Conservation (phyloP, 2,329 filamentous ascomycete species). For the Xenoacremonium recifei region DNA sequence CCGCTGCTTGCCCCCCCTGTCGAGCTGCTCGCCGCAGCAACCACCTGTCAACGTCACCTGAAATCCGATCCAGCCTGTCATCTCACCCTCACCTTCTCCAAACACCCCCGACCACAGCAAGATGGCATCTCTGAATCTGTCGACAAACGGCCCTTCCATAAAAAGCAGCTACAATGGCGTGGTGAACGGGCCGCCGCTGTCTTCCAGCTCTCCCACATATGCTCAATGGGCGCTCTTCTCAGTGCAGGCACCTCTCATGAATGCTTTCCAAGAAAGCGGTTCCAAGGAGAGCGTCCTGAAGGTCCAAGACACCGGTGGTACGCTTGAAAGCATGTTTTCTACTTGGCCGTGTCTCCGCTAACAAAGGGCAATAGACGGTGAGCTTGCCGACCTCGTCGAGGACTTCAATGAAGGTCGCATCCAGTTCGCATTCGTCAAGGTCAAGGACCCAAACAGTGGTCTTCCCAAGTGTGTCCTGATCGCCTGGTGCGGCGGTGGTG, state of each 20-base stretch:
- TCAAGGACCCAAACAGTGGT: constrained; percentile 88
- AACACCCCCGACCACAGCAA: constrained; percentile 15
- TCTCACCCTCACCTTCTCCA: constrained; percentile 14
- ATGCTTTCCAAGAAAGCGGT: constrained; percentile 84
- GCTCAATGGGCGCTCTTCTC: constrained; percentile 94
- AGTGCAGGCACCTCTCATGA: constrained; percentile 87
- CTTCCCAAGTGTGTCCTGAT: constrained; percentile 92
- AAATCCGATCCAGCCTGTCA: constrained; percentile 21
- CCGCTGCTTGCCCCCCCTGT: constrained; percentile 14
- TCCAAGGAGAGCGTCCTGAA: constrained; percentile 93
- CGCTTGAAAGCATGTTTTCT: constrained; percentile 13
- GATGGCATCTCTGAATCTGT: constrained; percentile 81
- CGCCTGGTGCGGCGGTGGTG: constrained; percentile 95
- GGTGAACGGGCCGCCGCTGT: constrained; percentile 49
- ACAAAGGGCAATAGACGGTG: constrained; percentile 66
- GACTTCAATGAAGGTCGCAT: constrained; percentile 96
- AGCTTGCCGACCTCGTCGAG: constrained; percentile 84
- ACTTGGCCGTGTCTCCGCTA: constrained; percentile 12
- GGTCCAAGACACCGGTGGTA: constrained; percentile 88
- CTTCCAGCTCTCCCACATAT: constrained; percentile 72
- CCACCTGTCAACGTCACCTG: constrained; percentile 27
- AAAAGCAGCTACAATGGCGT: constrained; percentile 72
- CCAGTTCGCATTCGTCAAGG: constrained; percentile 94
- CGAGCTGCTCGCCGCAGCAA: constrained; percentile 29
- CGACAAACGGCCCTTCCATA: constrained; percentile 78